phyloP scores from a whole-genome alignment of 1,139 yeast genomes.

The Protomyces arabidopsidicola region DNA sequence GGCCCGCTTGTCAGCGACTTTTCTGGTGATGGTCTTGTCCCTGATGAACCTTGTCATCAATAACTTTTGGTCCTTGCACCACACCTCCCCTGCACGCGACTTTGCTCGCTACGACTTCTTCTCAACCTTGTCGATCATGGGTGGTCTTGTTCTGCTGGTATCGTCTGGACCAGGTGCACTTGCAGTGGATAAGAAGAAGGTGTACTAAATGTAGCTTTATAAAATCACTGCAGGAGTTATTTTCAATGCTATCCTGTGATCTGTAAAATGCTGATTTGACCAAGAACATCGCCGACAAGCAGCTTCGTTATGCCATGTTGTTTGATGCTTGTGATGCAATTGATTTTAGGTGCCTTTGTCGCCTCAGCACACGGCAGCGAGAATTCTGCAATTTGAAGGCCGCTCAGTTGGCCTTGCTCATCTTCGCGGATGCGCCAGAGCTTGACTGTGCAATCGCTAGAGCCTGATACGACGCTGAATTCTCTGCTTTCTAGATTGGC shows the following conservation, averaged over 20 bases:
- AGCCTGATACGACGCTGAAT: background rate
- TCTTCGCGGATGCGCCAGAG: background rate
- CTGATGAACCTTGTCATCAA: conserved; percentile 74
- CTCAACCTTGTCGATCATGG: conserved; percentile 91
- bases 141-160: conserved; percentile 84
- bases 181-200: conserved; percentile 92
- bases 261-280: background rate
- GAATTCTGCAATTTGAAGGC: background rate
- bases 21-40: conserved; percentile 67
- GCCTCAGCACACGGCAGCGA: background rate
- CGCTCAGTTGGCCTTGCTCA: background rate
- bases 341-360: background rate
- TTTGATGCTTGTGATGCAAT: background rate
- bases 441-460: background rate
- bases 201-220: conserved; percentile 44
- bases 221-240: background rate
- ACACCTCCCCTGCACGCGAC: conserved; percentile 76
- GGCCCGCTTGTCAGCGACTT: conserved; percentile 81
- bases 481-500: background rate
- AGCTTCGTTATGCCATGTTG: background rate
- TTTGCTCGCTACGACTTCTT: conserved; percentile 83
- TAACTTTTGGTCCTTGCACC: conserved; percentile 69
- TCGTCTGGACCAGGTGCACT: conserved; percentile 96
- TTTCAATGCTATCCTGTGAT: background rate
- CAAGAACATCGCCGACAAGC: background rate